Percentiles rank a stretch among this genome's conserved stretches.
phyloP scores from a whole-genome alignment of 768 basidiomycete genomes.

The Lactarius pseudohatsudake region DNA sequence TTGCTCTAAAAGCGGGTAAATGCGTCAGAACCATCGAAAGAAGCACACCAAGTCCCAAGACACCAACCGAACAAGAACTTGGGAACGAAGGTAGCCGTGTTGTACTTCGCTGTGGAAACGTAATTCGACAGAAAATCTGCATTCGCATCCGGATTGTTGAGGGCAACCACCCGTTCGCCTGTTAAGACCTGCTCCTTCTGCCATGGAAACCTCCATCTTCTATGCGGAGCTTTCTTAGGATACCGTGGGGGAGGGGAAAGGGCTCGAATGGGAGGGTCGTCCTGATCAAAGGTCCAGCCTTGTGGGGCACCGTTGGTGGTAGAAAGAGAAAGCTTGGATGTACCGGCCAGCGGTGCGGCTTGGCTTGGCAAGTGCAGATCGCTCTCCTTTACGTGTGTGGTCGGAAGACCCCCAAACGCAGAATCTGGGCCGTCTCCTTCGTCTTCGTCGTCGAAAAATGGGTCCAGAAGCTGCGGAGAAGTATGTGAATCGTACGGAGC shows the following conservation, averaged over 20 bases:
- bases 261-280: constrained; percentile 39
- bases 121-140: constrained; percentile 74
- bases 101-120: constrained; percentile 95
- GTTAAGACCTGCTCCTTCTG: constrained; percentile 58
- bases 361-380: constrained; percentile 55
- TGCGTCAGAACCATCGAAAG: constrained; percentile 14
- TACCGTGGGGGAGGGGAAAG: background rate
- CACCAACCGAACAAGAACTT: constrained; percentile 88
- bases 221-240: constrained; percentile 29
- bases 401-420: constrained; percentile 53
- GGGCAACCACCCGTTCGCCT: constrained; percentile 77
- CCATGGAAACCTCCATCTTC: constrained; percentile 85
- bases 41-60: background rate
- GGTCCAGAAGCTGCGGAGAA: constrained; percentile 54
- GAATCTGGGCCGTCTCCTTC: constrained; percentile 65
- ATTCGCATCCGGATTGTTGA: constrained; percentile 74
- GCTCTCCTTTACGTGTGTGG: constrained; percentile 48
- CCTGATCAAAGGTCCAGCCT: constrained; percentile 76
- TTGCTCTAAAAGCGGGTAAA: constrained; percentile 62
- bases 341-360: constrained; percentile 61
- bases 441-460: constrained; percentile 88
- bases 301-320: constrained; percentile 52
- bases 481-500: constrained; percentile 44
- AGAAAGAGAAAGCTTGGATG: constrained; percentile 47
- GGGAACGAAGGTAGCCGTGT: constrained; percentile 78